Evolutionary conservation across 2,329 filamentous ascomycete species (phyloP), one percentile per base, ranked within the genome.

Genomic region (Phoma sp.): DNA sequence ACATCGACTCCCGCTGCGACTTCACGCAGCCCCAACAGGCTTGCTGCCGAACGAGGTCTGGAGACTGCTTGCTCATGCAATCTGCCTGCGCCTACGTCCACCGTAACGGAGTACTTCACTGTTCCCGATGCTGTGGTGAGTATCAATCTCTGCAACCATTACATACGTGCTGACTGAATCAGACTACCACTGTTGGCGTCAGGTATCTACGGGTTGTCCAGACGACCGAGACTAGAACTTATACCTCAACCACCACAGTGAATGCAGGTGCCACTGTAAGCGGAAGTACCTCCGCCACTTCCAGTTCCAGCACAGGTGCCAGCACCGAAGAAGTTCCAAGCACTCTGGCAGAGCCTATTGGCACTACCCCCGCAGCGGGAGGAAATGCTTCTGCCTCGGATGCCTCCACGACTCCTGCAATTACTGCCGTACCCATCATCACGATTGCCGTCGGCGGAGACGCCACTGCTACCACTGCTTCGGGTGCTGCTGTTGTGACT

Each of bases 51-150:
- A 29, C 57, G 47, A 6, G 67, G 62, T 2, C 46, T 73, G 8
- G 65, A 66, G 0, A 69, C 58, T 30, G 71, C 70, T 22, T 74
- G 70, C 57, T 65, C 63, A 4, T 73, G 70, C 49, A 61, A 66
- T 39, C 60, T 66, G 56, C 62, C 69, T 1, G 52, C 59, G 9
- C 70, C 71, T 7, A 70, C 65, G 0, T 60, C 64, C n/a, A 70
- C 69, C 3, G 59, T 63, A 10, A 73, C 69, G 2, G 30, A 42
- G 3, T 69, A 62, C 6, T 62, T 61, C 42, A 63, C 65, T n/a
- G 59, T 66, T 18, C 60, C 63, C 33, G 22, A 46, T 5, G 46
- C 65, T 30, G 55, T 54, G 3, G 70, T 73, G 64, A 44, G 70
- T 61, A n/a, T 24, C 10, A 25, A 2, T 22, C 11, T 3, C 7